These are phyloP conservation scores for Apiotrichum akiyoshidainum DNA, from an alignment of 1,284 basidiomycete genomes.

Conservation along the genomic window DNA sequence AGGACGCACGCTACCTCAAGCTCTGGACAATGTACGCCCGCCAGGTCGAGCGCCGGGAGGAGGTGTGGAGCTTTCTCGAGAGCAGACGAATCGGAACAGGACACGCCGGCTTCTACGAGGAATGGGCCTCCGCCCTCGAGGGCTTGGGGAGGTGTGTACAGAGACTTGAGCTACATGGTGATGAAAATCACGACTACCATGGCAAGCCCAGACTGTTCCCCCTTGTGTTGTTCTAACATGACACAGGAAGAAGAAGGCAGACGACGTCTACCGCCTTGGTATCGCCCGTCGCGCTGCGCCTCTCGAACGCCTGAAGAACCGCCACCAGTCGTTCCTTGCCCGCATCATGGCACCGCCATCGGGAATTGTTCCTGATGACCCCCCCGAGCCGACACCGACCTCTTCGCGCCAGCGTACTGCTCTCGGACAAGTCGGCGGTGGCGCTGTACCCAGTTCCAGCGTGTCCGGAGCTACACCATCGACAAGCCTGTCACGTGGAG, in stretches of 20 bases:
- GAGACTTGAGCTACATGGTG: no score
- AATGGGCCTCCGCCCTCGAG: conserved; percentile 75
- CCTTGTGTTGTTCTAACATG: background rate
- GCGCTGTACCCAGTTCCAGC: conserved; percentile 5
- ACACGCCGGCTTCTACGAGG: conserved; percentile 77
- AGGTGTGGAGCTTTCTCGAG: conserved; percentile 73
- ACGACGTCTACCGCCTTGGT: conserved; percentile 76
- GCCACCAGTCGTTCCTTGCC: conserved; percentile 79
- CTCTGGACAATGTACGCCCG: conserved; percentile 80
- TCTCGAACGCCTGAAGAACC: conserved; percentile 75
- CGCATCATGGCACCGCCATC: conserved; percentile 56
- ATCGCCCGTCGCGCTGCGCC: conserved; percentile 78
- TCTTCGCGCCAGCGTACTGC: conserved; percentile 5
- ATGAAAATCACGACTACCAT: no score
- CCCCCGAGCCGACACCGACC: conserved; percentile 14
- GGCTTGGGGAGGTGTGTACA: conserved; percentile 64
- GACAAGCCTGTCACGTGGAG: conserved; percentile 5
- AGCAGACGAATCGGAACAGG: conserved; percentile 73
- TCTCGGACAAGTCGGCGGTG: conserved; percentile 31
- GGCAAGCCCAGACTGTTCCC: no score
- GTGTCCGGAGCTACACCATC: conserved; percentile 6
- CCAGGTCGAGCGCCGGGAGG: conserved; percentile 57
- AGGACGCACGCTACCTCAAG: conserved; percentile 83
- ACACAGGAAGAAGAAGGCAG: conserved; percentile 68
- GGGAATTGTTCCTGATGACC: conserved; percentile 39